Conservation (phyloP, 768 basidiomycete species). For the Boletales sp. region DNA sequence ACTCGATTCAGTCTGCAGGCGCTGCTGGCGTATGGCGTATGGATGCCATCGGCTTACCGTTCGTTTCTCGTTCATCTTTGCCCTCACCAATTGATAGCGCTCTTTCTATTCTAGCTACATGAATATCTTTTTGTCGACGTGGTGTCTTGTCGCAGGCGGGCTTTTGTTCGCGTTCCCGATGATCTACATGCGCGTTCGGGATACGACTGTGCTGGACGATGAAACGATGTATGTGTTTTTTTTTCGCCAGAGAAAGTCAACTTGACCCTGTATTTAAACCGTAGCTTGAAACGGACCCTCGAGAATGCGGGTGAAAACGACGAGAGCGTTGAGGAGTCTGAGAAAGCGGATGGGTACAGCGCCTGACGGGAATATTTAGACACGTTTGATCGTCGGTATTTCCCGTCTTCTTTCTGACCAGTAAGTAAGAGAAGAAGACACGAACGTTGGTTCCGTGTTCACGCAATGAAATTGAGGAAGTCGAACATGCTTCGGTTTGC, state of each 20-base stretch:
- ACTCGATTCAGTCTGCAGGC: conserved; percentile 73
- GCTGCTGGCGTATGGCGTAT: conserved; percentile 69
- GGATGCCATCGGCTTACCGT: conserved; percentile 65
- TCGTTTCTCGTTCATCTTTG: not conserved
- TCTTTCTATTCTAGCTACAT: conserved; percentile 39
- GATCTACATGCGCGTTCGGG: conserved; percentile 63
- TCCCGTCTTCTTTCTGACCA: too few species aligned
- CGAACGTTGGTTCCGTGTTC: too few species aligned
- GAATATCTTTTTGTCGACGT: conserved; percentile 71
- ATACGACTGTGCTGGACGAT: conserved; percentile 51
- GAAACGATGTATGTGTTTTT: conserved; percentile 48
- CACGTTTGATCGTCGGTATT: too few species aligned
- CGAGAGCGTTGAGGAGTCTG: not conserved
- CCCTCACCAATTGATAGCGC: too few species aligned
- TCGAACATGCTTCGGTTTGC: too few species aligned
- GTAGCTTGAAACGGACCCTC: conserved; percentile 6
- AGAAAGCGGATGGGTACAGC: not conserved
- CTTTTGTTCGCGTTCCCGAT: conserved; percentile 67
- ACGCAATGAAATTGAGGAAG: too few species aligned
- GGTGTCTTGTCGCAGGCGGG: conserved; percentile 61
- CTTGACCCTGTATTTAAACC: not conserved
- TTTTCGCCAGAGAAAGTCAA: too few species aligned
- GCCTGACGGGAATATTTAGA: not conserved
- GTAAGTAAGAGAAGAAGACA: too few species aligned
- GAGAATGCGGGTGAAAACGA: not conserved